Conservation (phyloP, 148 eudicot species). For the Rhododendron griersonianum region DNA sequence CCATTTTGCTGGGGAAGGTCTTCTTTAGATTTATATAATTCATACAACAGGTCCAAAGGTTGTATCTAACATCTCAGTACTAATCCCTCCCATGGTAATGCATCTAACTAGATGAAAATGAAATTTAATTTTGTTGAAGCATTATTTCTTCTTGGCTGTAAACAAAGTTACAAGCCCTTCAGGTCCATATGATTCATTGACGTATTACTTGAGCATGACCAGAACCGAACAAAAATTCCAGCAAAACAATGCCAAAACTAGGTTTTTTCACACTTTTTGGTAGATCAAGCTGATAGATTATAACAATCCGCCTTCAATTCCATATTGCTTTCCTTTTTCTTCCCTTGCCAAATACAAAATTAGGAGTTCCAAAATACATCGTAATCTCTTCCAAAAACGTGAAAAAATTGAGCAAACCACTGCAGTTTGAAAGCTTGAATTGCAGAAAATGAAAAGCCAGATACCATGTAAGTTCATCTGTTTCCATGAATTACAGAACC, state of each 20-base stretch:
- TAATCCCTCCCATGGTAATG: background rate
- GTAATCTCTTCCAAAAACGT: background rate
- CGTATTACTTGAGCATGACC: background rate
- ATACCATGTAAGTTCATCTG: background rate
- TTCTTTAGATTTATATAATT: background rate
- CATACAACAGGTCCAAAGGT: background rate
- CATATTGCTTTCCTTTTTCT: background rate
- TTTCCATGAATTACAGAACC: background rate
- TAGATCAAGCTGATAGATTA: too few relatives aligned
- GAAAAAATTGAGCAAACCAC: background rate
- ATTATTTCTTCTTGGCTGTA: background rate
- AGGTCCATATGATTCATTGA: background rate
- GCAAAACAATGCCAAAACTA: too few relatives aligned
- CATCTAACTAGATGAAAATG: background rate
- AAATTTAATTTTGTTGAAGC: background rate
- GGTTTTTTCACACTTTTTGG: too few relatives aligned
- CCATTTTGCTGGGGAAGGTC: background rate
- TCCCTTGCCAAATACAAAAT: background rate
- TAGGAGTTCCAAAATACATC: background rate
- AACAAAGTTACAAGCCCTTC: background rate
- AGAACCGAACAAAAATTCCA: background rate
- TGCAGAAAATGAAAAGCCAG: background rate
- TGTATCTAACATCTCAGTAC: background rate
- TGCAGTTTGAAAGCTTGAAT: background rate
- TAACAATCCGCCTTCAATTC: background rate